Evolutionary conservation across 2,329 filamentous ascomycete genomes (phyloP).

Genomic region (Venturia oleaginea): DNA sequence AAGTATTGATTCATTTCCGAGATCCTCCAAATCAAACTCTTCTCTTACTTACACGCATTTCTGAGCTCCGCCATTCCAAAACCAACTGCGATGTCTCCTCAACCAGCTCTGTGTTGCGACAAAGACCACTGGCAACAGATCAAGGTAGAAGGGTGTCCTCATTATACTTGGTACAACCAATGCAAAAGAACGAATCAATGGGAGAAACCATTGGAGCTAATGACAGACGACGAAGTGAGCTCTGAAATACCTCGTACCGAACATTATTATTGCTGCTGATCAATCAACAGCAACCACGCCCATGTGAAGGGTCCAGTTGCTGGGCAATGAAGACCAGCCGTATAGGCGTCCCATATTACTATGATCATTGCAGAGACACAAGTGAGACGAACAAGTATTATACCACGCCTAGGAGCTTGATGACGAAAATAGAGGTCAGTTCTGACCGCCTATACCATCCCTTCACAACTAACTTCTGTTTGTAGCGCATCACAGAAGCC

Average conservation of each 20-base stretch:
- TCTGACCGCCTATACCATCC: not conserved
- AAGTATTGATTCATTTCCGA: no score
- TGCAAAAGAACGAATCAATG: not conserved
- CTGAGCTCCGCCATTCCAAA: not conserved
- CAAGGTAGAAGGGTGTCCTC: not conserved
- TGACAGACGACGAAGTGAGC: not conserved
- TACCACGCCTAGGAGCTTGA: not conserved
- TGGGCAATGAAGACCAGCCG: not conserved
- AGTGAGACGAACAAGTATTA: not conserved
- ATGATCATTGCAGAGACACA: not conserved
- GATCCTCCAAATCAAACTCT: not conserved
- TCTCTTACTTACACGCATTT: not conserved
- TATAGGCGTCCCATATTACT: not conserved
- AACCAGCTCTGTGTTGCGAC: not conserved
- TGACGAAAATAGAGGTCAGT: not conserved
- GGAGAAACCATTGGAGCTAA: not conserved
- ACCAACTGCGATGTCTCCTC: not conserved
- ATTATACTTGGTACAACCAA: not conserved
- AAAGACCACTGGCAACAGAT: not conserved
- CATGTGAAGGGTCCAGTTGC: not conserved
- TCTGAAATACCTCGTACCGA: not conserved
- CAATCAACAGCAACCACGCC: not conserved
- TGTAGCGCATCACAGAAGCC: not conserved
- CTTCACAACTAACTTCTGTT: not conserved
- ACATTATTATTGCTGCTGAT: not conserved